Conservation (phyloP, 768 basidiomycete genomes). For the Lactarius evosmus region DNA sequence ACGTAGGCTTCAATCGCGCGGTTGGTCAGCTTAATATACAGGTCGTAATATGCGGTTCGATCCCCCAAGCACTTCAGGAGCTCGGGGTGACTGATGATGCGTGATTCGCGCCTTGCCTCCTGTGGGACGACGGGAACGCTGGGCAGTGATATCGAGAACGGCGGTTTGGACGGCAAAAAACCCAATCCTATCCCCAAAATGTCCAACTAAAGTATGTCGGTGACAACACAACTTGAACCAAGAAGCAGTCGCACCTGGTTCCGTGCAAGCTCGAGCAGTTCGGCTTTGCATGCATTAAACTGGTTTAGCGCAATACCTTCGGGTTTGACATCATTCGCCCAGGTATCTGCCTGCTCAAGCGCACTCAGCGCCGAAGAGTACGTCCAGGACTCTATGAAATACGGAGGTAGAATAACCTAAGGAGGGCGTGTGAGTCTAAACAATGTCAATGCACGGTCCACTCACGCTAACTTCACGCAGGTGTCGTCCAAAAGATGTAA, state of each 20-base stretch:
- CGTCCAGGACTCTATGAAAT: constrained; percentile 91
- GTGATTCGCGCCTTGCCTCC: constrained; percentile 30
- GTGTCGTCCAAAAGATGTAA: constrained; percentile 70
- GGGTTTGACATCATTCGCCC: constrained; percentile 52
- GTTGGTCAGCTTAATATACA: constrained; percentile 74
- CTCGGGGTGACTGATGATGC: constrained; percentile 55
- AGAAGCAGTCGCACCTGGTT: constrained; percentile 51
- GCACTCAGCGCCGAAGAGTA: constrained; percentile 86
- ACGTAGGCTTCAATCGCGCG: constrained; percentile 83
- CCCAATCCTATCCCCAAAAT: constrained; percentile 71
- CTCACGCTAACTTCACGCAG: constrained; percentile 73
- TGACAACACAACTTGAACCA: neutral
- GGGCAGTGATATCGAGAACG: constrained; percentile 60
- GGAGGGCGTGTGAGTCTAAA: constrained; percentile 15
- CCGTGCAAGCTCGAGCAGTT: constrained; percentile 83
- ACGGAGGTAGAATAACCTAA: constrained; percentile 52
- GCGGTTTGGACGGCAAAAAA: constrained; percentile 66
- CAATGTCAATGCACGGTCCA: constrained; percentile 1
- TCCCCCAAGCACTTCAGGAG: constrained; percentile 56
- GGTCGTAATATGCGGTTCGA: constrained; percentile 64
- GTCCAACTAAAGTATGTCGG: constrained; percentile 59
- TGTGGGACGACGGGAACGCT: constrained; percentile 24
- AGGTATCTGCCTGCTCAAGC: constrained; percentile 73
- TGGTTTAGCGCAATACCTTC: constrained; percentile 46
- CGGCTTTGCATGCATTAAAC: constrained; percentile 80